These are phyloP conservation scores for Ustilago cynodontis DNA, from an alignment of 1,284 basidiomycete species.

Conservation along the genomic window DNA sequence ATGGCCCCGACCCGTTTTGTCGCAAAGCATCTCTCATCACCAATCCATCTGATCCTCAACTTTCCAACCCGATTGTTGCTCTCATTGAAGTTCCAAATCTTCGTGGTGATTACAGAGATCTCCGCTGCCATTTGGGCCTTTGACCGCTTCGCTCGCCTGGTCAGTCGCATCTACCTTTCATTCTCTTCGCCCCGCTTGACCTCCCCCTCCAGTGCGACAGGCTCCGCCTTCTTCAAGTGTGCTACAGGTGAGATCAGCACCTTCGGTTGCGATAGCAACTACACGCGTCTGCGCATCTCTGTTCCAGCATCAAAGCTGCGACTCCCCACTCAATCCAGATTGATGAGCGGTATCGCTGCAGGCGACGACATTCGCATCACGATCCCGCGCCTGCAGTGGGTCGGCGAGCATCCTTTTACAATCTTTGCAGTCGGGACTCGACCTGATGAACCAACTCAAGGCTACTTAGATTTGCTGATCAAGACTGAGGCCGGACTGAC, in stretches of 20 bases:
- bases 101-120: slow-evolving; percentile 43
- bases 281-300: slow-evolving; percentile 35
- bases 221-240: slow-evolving; percentile 10
- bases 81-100: slow-evolving; percentile 24
- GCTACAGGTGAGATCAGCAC: slow-evolving; percentile 19
- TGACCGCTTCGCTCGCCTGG: slow-evolving; percentile 43
- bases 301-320: slow-evolving; percentile 33
- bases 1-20: not conserved
- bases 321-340: slow-evolving; percentile 9
- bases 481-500: slow-evolving; percentile 50
- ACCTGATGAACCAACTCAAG: slow-evolving; percentile 11
- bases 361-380: slow-evolving; percentile 52
- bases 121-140: slow-evolving; percentile 42
- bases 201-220: not conserved
- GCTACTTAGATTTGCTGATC: slow-evolving; percentile 43
- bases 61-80: not conserved
- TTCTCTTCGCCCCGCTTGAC: slow-evolving; percentile 16
- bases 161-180: slow-evolving; percentile 28
- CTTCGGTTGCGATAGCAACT: slow-evolving; percentile 5
- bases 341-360: slow-evolving; percentile 24
- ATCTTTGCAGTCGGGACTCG: slow-evolving; percentile 28
- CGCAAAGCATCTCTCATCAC: not conserved
- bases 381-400: slow-evolving; percentile 46
- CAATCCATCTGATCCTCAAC: not conserved
- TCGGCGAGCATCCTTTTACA: slow-evolving; percentile 57